Evolutionary conservation across 441 rosid species (phyloP).

Genomic region (Adansonia rubrostipa): DNA sequence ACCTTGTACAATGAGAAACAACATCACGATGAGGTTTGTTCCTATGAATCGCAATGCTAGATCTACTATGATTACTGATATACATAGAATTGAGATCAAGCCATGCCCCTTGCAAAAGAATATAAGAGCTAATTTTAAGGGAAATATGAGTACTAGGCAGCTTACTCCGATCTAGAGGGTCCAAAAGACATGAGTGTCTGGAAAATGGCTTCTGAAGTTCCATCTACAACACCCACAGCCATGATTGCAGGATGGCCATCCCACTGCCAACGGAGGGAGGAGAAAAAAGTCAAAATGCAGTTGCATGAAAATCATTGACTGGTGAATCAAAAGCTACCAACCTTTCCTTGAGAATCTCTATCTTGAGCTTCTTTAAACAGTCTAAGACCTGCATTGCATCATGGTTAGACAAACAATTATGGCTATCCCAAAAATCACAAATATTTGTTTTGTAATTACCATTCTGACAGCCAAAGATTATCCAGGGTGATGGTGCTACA

Average conservation of each 20-base stretch:
- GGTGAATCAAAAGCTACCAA: slow-evolving; percentile 42
- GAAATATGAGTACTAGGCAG: slow-evolving; percentile 21
- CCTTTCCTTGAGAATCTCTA: slow-evolving; percentile 73
- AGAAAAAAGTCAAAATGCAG: slow-evolving; percentile 25
- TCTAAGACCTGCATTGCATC: slow-evolving; percentile 66
- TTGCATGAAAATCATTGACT: slow-evolving; percentile 17
- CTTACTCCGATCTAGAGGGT: slow-evolving; percentile 94
- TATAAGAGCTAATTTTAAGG: slow-evolving; percentile 4
- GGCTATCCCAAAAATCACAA: slow-evolving; percentile 24
- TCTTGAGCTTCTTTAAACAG: slow-evolving; percentile 97
- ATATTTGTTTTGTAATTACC: slow-evolving; percentile 43
- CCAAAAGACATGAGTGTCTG: slow-evolving; percentile 96
- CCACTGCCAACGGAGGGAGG: slow-evolving; percentile 56
- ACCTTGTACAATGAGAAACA: background rate
- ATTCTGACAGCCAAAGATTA: slow-evolving; percentile 95
- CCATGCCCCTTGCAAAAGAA: background rate
- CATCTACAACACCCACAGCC: slow-evolving; percentile 97
- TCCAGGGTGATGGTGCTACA: slow-evolving; percentile 95
- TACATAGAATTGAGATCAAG: slow-evolving; percentile 7
- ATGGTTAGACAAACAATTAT: slow-evolving; percentile 31
- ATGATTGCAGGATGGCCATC: slow-evolving; percentile 98
- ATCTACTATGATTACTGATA: background rate
- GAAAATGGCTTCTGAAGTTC: slow-evolving; percentile 93
- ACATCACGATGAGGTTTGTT: background rate
- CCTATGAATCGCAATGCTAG: background rate